Evolutionary conservation across 176 grass and related monocot genomes (phyloP), one percentile per base, ranked within the genome.

Genomic region (Miscanthus lutarioriparius): DNA sequence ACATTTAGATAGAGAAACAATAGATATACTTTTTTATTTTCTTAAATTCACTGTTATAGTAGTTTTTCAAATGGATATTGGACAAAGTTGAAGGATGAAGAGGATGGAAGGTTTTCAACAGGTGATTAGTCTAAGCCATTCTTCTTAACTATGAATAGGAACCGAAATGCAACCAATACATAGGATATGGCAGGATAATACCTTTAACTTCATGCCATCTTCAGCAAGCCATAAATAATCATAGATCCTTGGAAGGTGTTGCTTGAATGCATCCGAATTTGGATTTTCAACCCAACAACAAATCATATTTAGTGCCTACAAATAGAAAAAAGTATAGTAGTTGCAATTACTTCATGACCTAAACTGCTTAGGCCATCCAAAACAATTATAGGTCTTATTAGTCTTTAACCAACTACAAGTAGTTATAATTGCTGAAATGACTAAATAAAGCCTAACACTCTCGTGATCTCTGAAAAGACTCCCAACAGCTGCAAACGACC

Each of bases 141-240:
- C 32, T 37, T 67, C 19, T 56, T 22, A 10, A 67, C 8, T 27
- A 67, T 67, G 32, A 66, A 1, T 8, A 8, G 13, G 9, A 37
- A 37, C 16, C 1, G 0, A 67, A 37, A 35, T 67, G 32, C 16
- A 4, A 2, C 9, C 35, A 36, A 7, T 36, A 8, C 32, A 66
- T 17, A 66, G 15, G 26, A 65, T 5, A 66, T 35, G 5, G 14
- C 5, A 17, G 16, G 28, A 37, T 67, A 39, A 37, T 39, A 69
- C 67, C 35, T 69, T 36, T 69, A 37, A 11, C 35, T 69, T 69
- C 67, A 69, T 69, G 67, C 67, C 67, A 69, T 69, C 66, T 38
- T 69, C 66, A 0, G 33, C 33, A 69, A 69, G 17, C 66, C 66
- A 69, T 22, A 69, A 38, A n/a, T 39, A 69, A 69, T 69, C 67